Evolutionary conservation across 345 rosid genomes (phyloP).

Genomic region (Kernera saxatilis): DNA sequence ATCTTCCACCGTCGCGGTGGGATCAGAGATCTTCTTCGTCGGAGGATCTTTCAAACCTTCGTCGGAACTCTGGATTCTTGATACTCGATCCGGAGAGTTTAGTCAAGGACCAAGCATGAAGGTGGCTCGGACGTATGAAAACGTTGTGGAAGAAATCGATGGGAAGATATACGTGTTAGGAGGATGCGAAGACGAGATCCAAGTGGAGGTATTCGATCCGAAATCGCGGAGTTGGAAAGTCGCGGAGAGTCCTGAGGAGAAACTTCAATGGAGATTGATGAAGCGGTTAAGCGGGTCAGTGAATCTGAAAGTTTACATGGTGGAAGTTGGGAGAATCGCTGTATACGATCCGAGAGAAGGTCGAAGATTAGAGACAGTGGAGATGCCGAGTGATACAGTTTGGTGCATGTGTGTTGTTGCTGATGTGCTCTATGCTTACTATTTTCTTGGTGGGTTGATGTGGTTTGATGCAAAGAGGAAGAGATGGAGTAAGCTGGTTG

Average conservation of each 20-base stretch:
- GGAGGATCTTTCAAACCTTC: constrained; percentile 55
- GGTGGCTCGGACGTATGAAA: constrained; percentile 44
- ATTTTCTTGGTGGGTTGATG: no score
- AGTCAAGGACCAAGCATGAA: constrained; percentile 44
- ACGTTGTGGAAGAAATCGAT: constrained; percentile 40
- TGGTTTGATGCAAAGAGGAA: constrained; percentile 41
- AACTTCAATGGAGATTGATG: constrained; percentile 36
- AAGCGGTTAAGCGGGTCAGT: no score
- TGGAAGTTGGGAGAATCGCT: constrained; percentile 52
- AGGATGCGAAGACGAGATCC: constrained; percentile 44
- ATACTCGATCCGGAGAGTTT: constrained; percentile 53
- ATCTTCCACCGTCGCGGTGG: constrained; percentile 44
- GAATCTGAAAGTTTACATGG: constrained; percentile 47
- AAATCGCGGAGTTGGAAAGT: constrained; percentile 36
- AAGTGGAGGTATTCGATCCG: constrained; percentile 68
- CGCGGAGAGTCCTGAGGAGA: constrained; percentile 23
- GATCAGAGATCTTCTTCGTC: constrained; percentile 44
- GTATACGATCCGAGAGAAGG: constrained; percentile 42
- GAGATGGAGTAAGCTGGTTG: no score
- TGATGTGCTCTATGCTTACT: no score
- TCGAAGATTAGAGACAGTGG: constrained; percentile 43
- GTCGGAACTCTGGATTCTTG: constrained; percentile 55
- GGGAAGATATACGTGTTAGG: constrained; percentile 59
- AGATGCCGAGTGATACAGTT: constrained; percentile 40
- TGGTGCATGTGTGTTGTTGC: constrained; percentile 53